Conservation (phyloP, 305 asterid species). For the Plantago coronopus region DNA sequence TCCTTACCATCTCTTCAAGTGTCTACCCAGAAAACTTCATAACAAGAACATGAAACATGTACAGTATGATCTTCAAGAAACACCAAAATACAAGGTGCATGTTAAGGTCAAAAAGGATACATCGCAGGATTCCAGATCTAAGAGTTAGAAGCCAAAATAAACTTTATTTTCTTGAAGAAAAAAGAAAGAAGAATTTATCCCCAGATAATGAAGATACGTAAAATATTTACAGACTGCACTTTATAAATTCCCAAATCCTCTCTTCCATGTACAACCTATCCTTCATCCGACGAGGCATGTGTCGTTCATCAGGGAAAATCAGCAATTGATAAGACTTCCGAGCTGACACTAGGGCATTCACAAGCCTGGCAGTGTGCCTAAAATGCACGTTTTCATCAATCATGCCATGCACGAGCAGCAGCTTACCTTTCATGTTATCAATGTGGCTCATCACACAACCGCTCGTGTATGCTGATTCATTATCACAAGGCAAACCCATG, state of each 20-base stretch:
- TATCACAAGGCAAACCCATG: conserved; percentile 77
- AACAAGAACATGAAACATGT: no score
- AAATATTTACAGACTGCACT: conserved; percentile 53
- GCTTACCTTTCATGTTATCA: conserved; percentile 56
- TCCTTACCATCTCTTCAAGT: no score
- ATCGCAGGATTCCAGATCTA: not conserved
- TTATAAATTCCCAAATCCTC: conserved; percentile 84
- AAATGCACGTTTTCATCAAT: conserved; percentile 93
- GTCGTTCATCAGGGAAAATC: conserved; percentile 89
- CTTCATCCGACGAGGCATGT: conserved; percentile 65
- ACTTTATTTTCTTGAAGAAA: not conserved
- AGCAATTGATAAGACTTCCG: conserved; percentile 62
- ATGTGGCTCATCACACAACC: conserved; percentile 72
- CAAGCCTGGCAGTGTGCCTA: conserved; percentile 88
- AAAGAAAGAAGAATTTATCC: not conserved
- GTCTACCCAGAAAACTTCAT: no score
- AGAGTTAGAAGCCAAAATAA: not conserved
- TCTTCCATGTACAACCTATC: conserved; percentile 84
- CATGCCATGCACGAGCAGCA: conserved; percentile 89
- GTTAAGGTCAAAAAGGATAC: no score
- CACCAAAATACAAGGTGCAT: no score
- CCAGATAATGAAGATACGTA: not conserved
- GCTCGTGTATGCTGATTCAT: conserved; percentile 35
- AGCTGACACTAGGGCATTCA: conserved; percentile 66
- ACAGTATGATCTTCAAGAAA: no score